These are phyloP conservation scores for Mycosphaerelloides madeirae DNA, from an alignment of 2,329 filamentous ascomycete genomes.

Conservation along the genomic window DNA sequence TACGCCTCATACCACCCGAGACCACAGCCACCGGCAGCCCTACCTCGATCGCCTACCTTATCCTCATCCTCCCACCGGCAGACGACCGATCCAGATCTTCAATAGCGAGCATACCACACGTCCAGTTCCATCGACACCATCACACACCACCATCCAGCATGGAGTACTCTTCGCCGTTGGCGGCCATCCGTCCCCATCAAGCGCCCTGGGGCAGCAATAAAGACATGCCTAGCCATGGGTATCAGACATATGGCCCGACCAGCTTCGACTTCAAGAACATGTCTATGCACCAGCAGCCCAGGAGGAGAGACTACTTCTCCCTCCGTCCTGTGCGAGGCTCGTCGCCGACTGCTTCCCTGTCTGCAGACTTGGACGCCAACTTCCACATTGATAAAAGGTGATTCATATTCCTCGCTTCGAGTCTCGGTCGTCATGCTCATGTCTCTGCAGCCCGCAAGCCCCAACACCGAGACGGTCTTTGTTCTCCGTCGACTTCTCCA, in stretches of 20 bases:
- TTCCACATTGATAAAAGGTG: constrained; percentile 95
- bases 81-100: too few relatives aligned
- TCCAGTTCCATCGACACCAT: too few relatives aligned
- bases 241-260: constrained; percentile 55
- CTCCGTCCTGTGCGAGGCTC: constrained; percentile 71
- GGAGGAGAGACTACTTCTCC: constrained; percentile 75
- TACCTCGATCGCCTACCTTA: too few relatives aligned
- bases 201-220: constrained; percentile 58
- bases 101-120: too few relatives aligned
- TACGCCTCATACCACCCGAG: too few relatives aligned
- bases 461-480: constrained; percentile 79
- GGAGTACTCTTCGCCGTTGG: constrained; percentile 91
- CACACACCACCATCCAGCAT: constrained; percentile 47
- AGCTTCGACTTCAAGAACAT: constrained; percentile 73
- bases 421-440: constrained; percentile 36
- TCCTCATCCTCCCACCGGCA: too few relatives aligned
- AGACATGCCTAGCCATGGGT: constrained; percentile 49
- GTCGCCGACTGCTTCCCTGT: constrained; percentile 84
- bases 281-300: constrained; percentile 68
- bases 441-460: constrained; percentile 64
- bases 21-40: too few relatives aligned
- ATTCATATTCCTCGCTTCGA: constrained; percentile 36
- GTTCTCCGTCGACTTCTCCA: constrained; percentile 70
- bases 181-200: constrained; percentile 73
- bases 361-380: constrained; percentile 92